Base-by-base conservation (phyloP, 495 filamentous ascomycete genomes). In the Penicillium dipodomyicola region DNA sequence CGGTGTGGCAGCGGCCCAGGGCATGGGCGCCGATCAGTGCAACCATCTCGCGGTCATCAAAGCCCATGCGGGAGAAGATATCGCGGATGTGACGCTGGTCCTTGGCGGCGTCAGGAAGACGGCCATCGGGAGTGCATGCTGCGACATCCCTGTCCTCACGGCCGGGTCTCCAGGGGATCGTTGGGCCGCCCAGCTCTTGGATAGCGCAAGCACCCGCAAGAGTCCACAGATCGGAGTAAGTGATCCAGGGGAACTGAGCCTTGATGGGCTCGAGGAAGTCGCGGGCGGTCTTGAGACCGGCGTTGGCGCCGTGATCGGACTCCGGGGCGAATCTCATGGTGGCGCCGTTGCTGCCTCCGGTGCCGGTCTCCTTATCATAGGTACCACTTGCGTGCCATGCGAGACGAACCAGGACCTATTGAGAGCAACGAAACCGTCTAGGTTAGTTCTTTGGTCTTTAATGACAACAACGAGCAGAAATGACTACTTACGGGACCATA, bases 291-390 rank as follows among this genome's bases (percentile, higher is more conserved):
- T 89, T 87, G 64, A 98, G 81, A 62, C 94, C 94, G 51, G 93
- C 91, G 64, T 97, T 97, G 72, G 93, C 94, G 61, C 92, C 92
- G 76, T 98, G 94, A 69, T 87, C 88, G 41, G 83, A 81, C 79
- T 97, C 94, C 39, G 94, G 94, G 40, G 86, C 80, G 74, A 98
- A 98, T 72, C 94, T 85, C 94, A 98, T 98, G 63, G 94, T 98
- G 52, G 94, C 92, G 59, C 94, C 94, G 72, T 98, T 96, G 76
- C 87, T 92, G 58, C 94, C 94, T 65, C 94, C 94, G 40, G 94
- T 97, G 63, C 82, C 80, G 46, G 94, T 96, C 68, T 85, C 84
- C 76, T 86, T 87, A 68, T 97, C 94, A 68, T 90, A 98, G 65
- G 90, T 93, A 58, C 89, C 90, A 57, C 86, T 90, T 67, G 85